phyloP scores from a whole-genome alignment of 768 basidiomycete genomes.

The Neoboletus brunneissimus region DNA sequence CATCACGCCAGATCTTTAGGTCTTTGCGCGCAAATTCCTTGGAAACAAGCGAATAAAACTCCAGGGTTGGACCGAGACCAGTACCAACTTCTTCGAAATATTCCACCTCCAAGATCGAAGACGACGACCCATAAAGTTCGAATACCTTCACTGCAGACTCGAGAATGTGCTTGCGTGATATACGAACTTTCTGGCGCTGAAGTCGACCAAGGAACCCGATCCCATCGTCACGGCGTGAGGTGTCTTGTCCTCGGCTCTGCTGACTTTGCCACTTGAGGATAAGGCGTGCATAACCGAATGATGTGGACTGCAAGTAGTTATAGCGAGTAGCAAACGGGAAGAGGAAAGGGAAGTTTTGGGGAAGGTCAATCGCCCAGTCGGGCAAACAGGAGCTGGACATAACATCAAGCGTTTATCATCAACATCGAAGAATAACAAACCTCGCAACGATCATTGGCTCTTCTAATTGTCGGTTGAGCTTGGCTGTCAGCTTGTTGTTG shows the following conservation, averaged over 20 bases:
- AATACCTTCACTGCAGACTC: constrained; percentile 97
- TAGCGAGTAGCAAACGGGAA: constrained; percentile 99
- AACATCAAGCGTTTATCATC: not conserved
- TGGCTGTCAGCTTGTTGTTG: constrained; percentile 97
- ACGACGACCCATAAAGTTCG: constrained; percentile 92
- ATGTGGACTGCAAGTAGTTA: constrained; percentile 95
- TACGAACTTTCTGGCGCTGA: constrained; percentile 94
- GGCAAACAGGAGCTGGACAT: constrained; percentile 81
- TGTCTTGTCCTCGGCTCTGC: constrained; percentile 74
- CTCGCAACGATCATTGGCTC: constrained; percentile 99
- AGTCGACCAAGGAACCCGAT: constrained; percentile 90
- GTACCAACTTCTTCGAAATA: constrained; percentile 99
- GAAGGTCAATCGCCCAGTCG: constrained; percentile 95
- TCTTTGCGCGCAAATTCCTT: constrained; percentile 90
- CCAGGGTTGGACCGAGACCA: constrained; percentile 93
- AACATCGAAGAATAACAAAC: constrained; percentile 40
- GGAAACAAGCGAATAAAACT: constrained; percentile 97
- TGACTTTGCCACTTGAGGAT: constrained; percentile 95
- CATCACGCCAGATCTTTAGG: constrained; percentile 89
- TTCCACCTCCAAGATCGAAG: constrained; percentile 93
- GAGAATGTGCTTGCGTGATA: constrained; percentile 90
- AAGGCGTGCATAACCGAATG: constrained; percentile 94
- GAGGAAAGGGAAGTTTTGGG: constrained; percentile 95
- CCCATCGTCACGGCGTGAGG: constrained; percentile 81
- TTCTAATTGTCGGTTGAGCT: constrained; percentile 94